These are phyloP conservation scores for Clarireedia paspali DNA, from an alignment of 2,329 filamentous ascomycete species.

Conservation along the genomic window DNA sequence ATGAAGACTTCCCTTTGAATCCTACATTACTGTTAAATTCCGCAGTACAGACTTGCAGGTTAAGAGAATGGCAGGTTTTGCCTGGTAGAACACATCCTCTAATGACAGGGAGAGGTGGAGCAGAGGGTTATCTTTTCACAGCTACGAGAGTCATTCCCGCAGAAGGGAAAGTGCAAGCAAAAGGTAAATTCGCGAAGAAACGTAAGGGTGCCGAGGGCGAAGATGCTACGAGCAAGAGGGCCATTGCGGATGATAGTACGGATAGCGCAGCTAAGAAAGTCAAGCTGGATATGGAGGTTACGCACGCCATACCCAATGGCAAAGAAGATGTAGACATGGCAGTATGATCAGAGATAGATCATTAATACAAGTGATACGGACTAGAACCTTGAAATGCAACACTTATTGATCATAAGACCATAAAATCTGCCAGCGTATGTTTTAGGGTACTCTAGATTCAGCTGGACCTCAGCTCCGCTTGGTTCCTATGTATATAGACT, in stretches of 20 bases:
- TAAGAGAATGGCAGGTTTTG: conserved; percentile 81
- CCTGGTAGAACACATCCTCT: conserved; percentile 87
- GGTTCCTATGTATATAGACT: too few species aligned
- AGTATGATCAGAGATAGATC: background rate
- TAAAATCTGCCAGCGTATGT: too few species aligned
- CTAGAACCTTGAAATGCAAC: background rate
- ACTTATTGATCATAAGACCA: background rate
- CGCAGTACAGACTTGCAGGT: conserved; percentile 71
- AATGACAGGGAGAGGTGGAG: conserved; percentile 83
- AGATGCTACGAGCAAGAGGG: conserved; percentile 2
- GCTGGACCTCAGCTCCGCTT: background rate
- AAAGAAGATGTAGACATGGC: conserved; percentile 5
- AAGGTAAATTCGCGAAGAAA: conserved; percentile 55
- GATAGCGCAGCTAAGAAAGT: conserved; percentile 8
- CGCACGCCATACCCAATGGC: conserved; percentile 4
- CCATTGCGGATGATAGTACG: background rate
- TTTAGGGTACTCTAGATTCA: background rate
- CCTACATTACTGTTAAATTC: conserved; percentile 76
- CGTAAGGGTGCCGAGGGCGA: conserved; percentile 12
- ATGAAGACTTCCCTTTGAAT: conserved; percentile 76
- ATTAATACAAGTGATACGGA: background rate
- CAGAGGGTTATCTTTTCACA: conserved; percentile 86
- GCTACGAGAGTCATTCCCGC: conserved; percentile 74
- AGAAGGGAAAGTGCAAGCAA: conserved; percentile 71
- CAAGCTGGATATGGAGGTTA: conserved; percentile 1